These are phyloP conservation scores for Poronia punctata DNA, from an alignment of 495 filamentous ascomycete genomes.

Conservation along the genomic window DNA sequence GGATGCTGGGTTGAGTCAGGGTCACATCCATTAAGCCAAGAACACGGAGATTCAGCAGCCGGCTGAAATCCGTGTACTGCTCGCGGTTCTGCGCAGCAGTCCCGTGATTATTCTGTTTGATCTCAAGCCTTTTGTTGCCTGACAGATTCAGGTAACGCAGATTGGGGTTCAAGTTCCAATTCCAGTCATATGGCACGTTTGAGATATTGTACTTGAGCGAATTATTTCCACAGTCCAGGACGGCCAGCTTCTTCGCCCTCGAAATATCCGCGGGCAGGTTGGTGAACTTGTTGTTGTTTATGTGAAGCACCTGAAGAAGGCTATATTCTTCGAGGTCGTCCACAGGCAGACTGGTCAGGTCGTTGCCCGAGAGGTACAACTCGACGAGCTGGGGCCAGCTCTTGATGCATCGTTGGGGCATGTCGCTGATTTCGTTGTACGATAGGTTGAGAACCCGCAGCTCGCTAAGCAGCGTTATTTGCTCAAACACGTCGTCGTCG, in stretches of 20 bases:
- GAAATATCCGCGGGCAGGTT: constrained; percentile 92
- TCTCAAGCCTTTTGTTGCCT: constrained; percentile 94
- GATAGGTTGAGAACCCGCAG: constrained; percentile 87
- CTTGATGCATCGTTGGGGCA: constrained; percentile 79
- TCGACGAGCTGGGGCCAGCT: constrained; percentile 84
- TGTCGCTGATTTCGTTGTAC: constrained; percentile 88
- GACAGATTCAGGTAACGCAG: constrained; percentile 94
- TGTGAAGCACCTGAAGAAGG: constrained; percentile 79
- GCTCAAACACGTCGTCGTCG: constrained; percentile 89
- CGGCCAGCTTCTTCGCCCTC: constrained; percentile 81
- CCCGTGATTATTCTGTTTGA: constrained; percentile 65
- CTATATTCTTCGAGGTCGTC: constrained; percentile 89
- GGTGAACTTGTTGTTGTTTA: constrained; percentile 97
- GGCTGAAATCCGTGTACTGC: constrained; percentile 87
- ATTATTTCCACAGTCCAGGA: constrained; percentile 94
- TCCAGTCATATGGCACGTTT: constrained; percentile 99
- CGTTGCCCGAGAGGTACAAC: constrained; percentile 92
- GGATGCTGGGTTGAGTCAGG: constrained; percentile 75
- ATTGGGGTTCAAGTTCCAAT: constrained; percentile 97
- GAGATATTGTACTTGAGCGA: constrained; percentile 98
- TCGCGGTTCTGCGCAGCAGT: constrained; percentile 47
- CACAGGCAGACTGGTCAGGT: constrained; percentile 80
- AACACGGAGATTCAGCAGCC: constrained; percentile 76
- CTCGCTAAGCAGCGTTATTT: constrained; percentile 75
- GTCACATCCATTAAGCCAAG: constrained; percentile 98